Conservation (phyloP, 768 basidiomycete genomes). For the Xerocomus potaroensis region DNA sequence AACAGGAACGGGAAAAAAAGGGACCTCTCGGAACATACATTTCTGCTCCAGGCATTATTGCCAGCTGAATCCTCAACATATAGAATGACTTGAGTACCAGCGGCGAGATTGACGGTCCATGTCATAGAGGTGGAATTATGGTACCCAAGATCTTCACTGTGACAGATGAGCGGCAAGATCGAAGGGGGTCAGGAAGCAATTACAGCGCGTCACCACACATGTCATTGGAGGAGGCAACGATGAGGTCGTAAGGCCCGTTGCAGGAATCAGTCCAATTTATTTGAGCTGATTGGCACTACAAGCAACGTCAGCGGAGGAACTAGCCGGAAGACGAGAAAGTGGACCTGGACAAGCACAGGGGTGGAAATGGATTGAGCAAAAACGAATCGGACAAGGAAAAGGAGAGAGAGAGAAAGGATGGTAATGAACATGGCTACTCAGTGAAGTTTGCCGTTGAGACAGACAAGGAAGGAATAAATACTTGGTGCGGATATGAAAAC, state of each 20-base stretch:
- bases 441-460: not conserved
- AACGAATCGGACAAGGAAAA: conserved; percentile 46
- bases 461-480: conserved; percentile 13
- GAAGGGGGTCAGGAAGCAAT: conserved; percentile 19
- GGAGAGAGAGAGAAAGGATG: conserved; percentile 68
- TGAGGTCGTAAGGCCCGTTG: conserved; percentile 52
- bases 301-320: not conserved
- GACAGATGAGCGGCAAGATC: conserved; percentile 6
- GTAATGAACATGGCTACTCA: conserved; percentile 65
- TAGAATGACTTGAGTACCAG: conserved; percentile 46
- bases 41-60: conserved; percentile 64
- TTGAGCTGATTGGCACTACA: conserved; percentile 48
- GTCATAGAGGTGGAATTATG: conserved; percentile 39
- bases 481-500: conserved; percentile 15
- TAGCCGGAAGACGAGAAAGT: not conserved
- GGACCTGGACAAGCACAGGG: conserved; percentile 53
- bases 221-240: conserved; percentile 48
- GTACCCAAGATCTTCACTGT: conserved; percentile 59
- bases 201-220: conserved; percentile 61
- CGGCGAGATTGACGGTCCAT: conserved; percentile 40
- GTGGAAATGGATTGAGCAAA: conserved; percentile 47
- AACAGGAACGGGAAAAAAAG: not conserved
- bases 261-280: conserved; percentile 49
- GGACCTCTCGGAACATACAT: too few species aligned
- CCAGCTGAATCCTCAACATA: conserved; percentile 49